Evolutionary conservation across 805 yeast species (phyloP).

Genomic region (Blastobotrys americana): DNA sequence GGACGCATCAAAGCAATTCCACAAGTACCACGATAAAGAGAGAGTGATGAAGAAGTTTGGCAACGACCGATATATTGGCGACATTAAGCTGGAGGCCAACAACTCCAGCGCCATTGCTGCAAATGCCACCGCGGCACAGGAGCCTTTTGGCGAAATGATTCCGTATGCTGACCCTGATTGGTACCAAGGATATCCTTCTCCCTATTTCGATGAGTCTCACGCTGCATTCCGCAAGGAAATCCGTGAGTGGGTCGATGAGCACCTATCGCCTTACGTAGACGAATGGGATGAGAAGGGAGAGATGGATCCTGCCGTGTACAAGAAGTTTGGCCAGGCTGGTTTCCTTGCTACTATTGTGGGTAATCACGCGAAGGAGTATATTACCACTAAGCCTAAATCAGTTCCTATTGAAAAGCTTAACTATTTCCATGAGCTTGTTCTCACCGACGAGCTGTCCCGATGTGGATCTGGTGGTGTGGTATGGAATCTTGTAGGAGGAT

Average conservation of each 20-base stretch:
- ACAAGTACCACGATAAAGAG: conserved; percentile 38
- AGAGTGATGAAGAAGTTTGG: conserved; percentile 32
- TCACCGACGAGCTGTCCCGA: conserved; percentile 34
- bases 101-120: conserved; percentile 17
- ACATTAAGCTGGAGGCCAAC: conserved; percentile 6
- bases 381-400: conserved; percentile 29
- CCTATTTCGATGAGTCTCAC: conserved; percentile 36
- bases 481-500: conserved; percentile 37
- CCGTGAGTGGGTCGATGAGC: conserved; percentile 34
- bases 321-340: conserved; percentile 35
- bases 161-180: conserved; percentile 37
- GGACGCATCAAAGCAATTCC: conserved; percentile 65
- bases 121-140: conserved; percentile 10
- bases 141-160: conserved; percentile 25
- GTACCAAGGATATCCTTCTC: conserved; percentile 35
- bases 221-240: conserved; percentile 35
- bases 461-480: conserved; percentile 37
- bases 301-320: conserved; percentile 28
- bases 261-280: conserved; percentile 34
- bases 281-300: conserved; percentile 38
- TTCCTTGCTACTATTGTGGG: conserved; percentile 36
- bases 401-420: conserved; percentile 36
- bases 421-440: conserved; percentile 34
- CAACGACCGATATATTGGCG: conserved; percentile 29
- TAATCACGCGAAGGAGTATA: conserved; percentile 32